phyloP scores from a whole-genome alignment of 2,329 filamentous ascomycete species.

The Phaeosphaeria sp. region DNA sequence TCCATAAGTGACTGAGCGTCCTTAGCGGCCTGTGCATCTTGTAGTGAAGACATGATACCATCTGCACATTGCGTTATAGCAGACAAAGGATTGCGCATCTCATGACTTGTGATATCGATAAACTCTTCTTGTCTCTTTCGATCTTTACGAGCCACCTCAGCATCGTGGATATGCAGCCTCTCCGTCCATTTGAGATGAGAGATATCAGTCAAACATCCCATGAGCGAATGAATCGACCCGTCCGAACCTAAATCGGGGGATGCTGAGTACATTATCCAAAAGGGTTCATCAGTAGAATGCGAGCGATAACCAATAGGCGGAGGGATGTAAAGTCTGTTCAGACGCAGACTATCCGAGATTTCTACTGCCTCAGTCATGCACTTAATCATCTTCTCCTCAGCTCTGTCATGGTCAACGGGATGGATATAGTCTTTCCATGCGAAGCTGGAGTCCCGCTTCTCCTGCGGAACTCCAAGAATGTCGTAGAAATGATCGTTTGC shows the following conservation, averaged over 20 bases:
- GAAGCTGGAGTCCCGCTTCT: neutral
- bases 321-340: constrained; percentile 4
- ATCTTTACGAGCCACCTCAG: constrained; percentile 17
- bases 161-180: constrained; percentile 12
- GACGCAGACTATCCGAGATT: constrained; percentile 6
- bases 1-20: constrained; percentile 14
- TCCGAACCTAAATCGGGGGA: constrained; percentile 1
- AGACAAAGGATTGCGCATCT: constrained; percentile 39
- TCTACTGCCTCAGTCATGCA: constrained; percentile 3
- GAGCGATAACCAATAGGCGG: neutral
- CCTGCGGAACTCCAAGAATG: constrained; percentile 8
- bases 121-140: constrained; percentile 33
- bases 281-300: constrained; percentile 1
- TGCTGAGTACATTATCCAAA: constrained; percentile 11
- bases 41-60: constrained; percentile 15
- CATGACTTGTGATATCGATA: constrained; percentile 34
- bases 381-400: constrained; percentile 5
- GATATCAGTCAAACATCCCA: constrained; percentile 42
- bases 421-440: constrained; percentile 9
- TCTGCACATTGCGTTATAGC: constrained; percentile 37
- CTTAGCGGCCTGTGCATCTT: constrained; percentile 16
- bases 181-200: constrained; percentile 42
- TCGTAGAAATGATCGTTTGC: constrained; percentile 13
- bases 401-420: constrained; percentile 8
- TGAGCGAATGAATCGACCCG: constrained; percentile 18